These are phyloP conservation scores for Noccaea bulbosa DNA, from an alignment of 345 rosid genomes.

Conservation along the genomic window DNA sequence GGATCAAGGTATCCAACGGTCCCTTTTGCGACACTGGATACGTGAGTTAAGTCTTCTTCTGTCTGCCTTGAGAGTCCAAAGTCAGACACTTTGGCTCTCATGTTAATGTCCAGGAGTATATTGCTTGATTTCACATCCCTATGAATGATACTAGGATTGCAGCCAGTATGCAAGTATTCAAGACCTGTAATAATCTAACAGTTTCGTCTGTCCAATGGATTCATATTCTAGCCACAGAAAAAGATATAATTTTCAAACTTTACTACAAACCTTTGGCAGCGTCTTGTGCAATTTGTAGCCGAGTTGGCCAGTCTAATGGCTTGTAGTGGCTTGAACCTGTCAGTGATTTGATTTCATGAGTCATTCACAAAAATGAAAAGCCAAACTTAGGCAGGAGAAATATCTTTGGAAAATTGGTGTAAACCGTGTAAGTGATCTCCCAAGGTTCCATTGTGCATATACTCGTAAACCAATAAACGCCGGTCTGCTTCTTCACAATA, in stretches of 20 bases:
- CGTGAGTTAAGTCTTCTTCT: slow-evolving; percentile 87
- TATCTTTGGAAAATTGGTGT: slow-evolving; percentile 10
- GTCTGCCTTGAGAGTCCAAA: slow-evolving; percentile 97
- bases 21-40: slow-evolving; percentile 93
- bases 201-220: slow-evolving; percentile 43
- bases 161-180: slow-evolving; percentile 94
- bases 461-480: slow-evolving; percentile 82
- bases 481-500: slow-evolving; percentile 85
- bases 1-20: slow-evolving; percentile 98
- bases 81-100: slow-evolving; percentile 98
- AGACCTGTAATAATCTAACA: slow-evolving; percentile 72
- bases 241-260: slow-evolving; percentile 12
- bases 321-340: slow-evolving; percentile 67
- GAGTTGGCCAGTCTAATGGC: slow-evolving; percentile 71
- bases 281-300: slow-evolving; percentile 84
- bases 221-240: slow-evolving; percentile 5
- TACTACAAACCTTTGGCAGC: slow-evolving; percentile 83
- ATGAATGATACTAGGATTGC: slow-evolving; percentile 94
- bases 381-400: slow-evolving; percentile 13
- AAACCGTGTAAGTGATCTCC: slow-evolving; percentile 83
- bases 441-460: slow-evolving; percentile 95
- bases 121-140: slow-evolving; percentile 96
- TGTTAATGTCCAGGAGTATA: slow-evolving; percentile 83
- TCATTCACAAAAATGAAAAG: not conserved
- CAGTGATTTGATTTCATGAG: slow-evolving; percentile 17